Evolutionary conservation across 2,329 filamentous ascomycete genomes (phyloP), one percentile per base, ranked within the genome.

Genomic region (Botrytis porri): DNA sequence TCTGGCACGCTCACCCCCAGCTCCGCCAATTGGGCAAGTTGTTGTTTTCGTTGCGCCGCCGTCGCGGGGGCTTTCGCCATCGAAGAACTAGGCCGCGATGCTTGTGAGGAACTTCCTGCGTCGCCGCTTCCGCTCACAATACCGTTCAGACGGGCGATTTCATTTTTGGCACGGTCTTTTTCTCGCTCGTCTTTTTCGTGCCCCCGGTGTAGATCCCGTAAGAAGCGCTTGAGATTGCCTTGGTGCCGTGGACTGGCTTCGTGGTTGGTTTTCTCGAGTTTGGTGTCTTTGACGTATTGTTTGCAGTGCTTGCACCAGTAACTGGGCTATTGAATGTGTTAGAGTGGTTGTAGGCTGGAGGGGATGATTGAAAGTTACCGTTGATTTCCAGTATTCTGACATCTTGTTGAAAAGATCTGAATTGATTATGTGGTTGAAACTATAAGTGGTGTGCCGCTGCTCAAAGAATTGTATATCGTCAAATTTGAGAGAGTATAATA

Each of bases 271-370:
- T 91, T 92, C 82, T 97, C 95, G 82, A 98, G 89, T 77, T 93
- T 91, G 35, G 95, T 98, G 85, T 99, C 96, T 83, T 93, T 93
- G 67, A 99, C 93, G 83, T 90, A 98, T 81, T 88, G 89, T 80
- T 90, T 89, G 88, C 96, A 99, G 85, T 97, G 93, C 83, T 98
- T 98, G 88, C 96, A 99, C 94, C 95, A 98, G 84, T 97, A 97
- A 81, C 92, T 95, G 9, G 95, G 95, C 82, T 90, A 72, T 66
- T 18, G 35, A n/a, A 35, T 22, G 14, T 45, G 69, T 78, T 75
- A 79, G 76, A 48, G 71, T 35, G 45, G 43, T n/a, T 62, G 54
- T 18, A 61, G 9, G 18, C 32, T 43, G 61, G 7, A 39, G 22
- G 25, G 51, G 43, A 14, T 35, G 37, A n/a, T 51, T 51, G 14